Evolutionary conservation across 1,284 basidiomycete genomes (phyloP), one percentile per base, ranked within the genome.

Genomic region (Caloboletus firmus): DNA sequence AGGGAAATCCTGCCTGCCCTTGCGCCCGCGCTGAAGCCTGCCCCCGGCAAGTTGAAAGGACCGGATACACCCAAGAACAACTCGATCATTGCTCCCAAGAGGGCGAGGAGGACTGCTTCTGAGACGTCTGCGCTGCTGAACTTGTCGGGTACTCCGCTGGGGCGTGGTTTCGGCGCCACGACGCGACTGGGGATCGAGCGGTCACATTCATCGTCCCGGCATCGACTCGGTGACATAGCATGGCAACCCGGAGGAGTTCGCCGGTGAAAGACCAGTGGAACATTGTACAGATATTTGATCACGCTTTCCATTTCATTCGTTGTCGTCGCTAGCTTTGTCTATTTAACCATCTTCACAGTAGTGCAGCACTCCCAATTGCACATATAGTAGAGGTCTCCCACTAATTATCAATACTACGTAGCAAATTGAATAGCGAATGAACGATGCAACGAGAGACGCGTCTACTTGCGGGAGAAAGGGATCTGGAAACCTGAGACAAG

Each of bases 401-500:
- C 46, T 69, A 71, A 68, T 68, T 36, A 59, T 60, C 49, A 52
- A 59, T 49, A 53, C 42, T 56, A 50, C 15, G 60, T 48, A 54
- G 46, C 35, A 53, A 48, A 42, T 42, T 5, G 45, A 35, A 52
- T 36, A 45, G 30, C 13, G 15, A 51, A 48, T 12, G 37, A 35
- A 15, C 1, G 35, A 45, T 36, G 36, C 17, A 28, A 40, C 17
- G 11, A 7, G 11, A 22, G 9, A 32, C 15, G 41, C 35, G 26
- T 59, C 64, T 69, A 77, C 58, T 70, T 72, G 60, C 77, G 71
- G 30, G 68, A 59, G 68, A 96, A 95, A 2, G 95, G 94, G 62
- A 97, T 81, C 72, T 93, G 87, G 77, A 95, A 93, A 1, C 91
- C 95, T 31, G 91, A 94, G 51, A 97, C 72, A 56, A 98, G 72